Evolutionary conservation across 2,329 filamentous ascomycete species (phyloP).

Genomic region (Claviceps sp.): DNA sequence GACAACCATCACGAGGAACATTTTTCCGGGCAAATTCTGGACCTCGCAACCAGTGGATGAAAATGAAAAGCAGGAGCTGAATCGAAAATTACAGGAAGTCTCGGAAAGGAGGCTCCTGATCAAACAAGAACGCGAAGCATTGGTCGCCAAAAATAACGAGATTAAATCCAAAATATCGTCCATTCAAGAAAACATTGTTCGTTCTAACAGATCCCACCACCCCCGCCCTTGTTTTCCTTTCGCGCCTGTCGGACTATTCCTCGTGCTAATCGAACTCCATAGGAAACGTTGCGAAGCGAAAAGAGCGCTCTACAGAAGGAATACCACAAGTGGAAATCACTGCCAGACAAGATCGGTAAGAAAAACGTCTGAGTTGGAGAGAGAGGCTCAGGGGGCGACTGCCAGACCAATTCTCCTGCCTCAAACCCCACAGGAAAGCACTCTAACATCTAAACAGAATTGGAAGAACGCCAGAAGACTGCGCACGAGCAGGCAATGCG

Average conservation of each 20-base stretch:
- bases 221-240: background rate
- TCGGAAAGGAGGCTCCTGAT: conserved; percentile 21
- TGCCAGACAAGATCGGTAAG: conserved; percentile 59
- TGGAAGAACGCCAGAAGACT: conserved; percentile 20
- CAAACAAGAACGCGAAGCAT: conserved; percentile 18
- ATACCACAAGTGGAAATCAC: conserved; percentile 46
- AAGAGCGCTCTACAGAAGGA: conserved; percentile 57
- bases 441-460: conserved; percentile 18
- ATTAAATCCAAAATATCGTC: conserved; percentile 30
- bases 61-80: conserved; percentile 47
- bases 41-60: conserved; percentile 63
- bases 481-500: conserved; percentile 19
- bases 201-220: conserved; percentile 4
- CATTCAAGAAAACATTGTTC: conserved; percentile 25
- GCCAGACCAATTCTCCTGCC: background rate
- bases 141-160: conserved; percentile 25
- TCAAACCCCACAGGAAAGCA: background rate
- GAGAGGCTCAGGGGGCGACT: background rate
- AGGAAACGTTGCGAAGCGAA: conserved; percentile 41
- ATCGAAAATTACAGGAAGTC: conserved; percentile 35
- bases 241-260: conserved; percentile 5
- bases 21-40: conserved; percentile 55
- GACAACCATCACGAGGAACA: conserved; percentile 50
- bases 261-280: background rate
- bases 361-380: conserved; percentile 13